Evolutionary conservation across 2,329 filamentous ascomycete genomes (phyloP).

Genomic region (Exophiala phaeomuriformis): DNA sequence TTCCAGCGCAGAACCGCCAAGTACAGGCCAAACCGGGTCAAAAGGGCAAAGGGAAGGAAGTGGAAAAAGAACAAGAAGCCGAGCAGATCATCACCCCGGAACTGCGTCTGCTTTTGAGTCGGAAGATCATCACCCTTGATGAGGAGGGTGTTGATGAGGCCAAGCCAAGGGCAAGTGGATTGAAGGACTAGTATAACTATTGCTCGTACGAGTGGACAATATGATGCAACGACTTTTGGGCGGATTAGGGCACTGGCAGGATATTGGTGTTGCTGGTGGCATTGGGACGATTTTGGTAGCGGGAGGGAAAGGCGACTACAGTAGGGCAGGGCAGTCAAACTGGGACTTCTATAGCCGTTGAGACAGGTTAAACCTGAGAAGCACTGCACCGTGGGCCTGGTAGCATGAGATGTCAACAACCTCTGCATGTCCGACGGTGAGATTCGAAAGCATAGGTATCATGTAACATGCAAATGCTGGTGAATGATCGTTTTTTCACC

Average conservation of each 20-base stretch:
- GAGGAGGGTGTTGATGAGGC: conserved; percentile 24
- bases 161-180: conserved; percentile 19
- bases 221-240: not conserved
- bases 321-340: too few species aligned
- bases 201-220: not conserved
- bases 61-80: conserved; percentile 35
- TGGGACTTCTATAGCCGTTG: too few species aligned
- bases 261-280: not conserved
- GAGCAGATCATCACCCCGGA: conserved; percentile 53
- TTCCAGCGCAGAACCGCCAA: conserved; percentile 25
- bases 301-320: too few species aligned
- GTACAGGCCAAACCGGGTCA: conserved; percentile 16
- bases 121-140: conserved; percentile 49
- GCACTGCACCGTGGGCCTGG: too few species aligned
- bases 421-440: too few species aligned
- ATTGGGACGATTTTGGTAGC: too few species aligned
- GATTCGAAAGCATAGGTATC: too few species aligned
- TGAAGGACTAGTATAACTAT: conserved; percentile 19
- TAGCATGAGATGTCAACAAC: too few species aligned
- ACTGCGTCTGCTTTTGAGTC: conserved; percentile 53
- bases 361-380: too few species aligned
- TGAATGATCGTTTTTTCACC: too few species aligned
- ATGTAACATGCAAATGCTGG: too few species aligned
- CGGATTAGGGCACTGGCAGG: not conserved
- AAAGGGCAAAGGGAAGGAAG: conserved; percentile 24